Percentiles rank a stretch among this genome's conserved stretches.
Conservation (phyloP, 352 stramenopile genomes). For the Hyaloperonospora brassicae region DNA sequence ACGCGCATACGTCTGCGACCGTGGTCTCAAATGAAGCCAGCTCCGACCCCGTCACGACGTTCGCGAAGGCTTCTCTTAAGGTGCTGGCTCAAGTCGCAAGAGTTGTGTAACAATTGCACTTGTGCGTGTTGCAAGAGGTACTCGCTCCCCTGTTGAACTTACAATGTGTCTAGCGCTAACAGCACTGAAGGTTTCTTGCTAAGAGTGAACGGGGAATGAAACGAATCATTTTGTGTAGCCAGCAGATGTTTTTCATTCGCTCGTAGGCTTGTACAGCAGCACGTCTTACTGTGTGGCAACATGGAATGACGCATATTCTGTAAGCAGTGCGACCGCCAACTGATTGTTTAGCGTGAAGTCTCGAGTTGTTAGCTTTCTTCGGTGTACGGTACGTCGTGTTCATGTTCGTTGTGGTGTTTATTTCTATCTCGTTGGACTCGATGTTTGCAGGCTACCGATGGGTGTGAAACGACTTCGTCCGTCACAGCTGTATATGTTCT, state of each 20-base stretch:
- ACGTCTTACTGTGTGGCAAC: slow-evolving; percentile 57
- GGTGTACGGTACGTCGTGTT: slow-evolving; percentile 99
- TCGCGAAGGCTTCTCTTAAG: slow-evolving; percentile 53
- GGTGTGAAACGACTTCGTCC: slow-evolving; percentile 55
- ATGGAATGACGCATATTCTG: too few species aligned
- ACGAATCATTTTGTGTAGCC: too few species aligned
- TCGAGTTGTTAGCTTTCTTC: slow-evolving; percentile 40
- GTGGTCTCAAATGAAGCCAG: slow-evolving; percentile 33
- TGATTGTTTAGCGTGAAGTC: too few species aligned
- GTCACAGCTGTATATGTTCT: slow-evolving; percentile 62
- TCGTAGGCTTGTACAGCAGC: slow-evolving; percentile 59
- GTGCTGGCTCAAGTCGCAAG: slow-evolving; percentile 47
- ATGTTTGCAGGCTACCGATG: slow-evolving; percentile 33
- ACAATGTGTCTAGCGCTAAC: too few species aligned
- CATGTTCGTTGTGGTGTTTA: slow-evolving; percentile 97
- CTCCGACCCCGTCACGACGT: slow-evolving; percentile 34
- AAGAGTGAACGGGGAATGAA: too few species aligned
- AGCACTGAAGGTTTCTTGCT: too few species aligned
- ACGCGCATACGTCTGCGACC: slow-evolving; percentile 41
- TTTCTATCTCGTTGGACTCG: slow-evolving; percentile 48
- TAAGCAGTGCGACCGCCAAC: too few species aligned
- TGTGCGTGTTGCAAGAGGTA: too few species aligned
- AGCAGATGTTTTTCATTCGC: too few species aligned
- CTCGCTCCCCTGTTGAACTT: too few species aligned
- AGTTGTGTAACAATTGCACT: slow-evolving; percentile 26